A percentile compares a stretch with the other conserved stretches of the same genome.
Evolutionary conservation across 2,329 filamentous ascomycete genomes (phyloP).

Genomic region (Claviceps purpurea): DNA sequence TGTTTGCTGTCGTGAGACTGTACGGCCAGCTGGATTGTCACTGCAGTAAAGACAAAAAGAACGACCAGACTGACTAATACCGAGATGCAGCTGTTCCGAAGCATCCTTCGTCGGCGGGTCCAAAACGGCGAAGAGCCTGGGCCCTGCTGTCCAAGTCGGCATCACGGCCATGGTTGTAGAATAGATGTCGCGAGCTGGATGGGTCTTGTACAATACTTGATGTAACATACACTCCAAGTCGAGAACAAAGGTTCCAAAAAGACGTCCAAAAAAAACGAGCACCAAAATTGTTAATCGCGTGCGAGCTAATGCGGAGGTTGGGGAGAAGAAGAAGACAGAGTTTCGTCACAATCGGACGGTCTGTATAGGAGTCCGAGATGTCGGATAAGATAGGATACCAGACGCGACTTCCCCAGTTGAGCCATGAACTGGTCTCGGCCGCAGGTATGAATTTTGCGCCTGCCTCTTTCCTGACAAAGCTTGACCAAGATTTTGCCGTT

Average conservation of each 20-base stretch:
- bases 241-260: slow-evolving; percentile 12
- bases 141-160: not conserved
- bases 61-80: not conserved
- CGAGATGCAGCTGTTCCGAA: not conserved
- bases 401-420: not conserved
- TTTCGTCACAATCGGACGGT: not conserved
- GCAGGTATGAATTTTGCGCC: not conserved
- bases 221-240: slow-evolving; percentile 15
- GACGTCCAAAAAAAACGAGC: not conserved
- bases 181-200: not conserved
- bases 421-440: not conserved
- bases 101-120: not conserved
- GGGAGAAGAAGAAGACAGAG: not conserved
- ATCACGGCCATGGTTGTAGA: not conserved
- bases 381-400: not conserved
- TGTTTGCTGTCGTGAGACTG: not conserved
- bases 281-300: not conserved
- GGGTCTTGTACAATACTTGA: not conserved
- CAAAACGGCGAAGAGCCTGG: not conserved
- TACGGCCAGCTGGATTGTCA: slow-evolving; percentile 1
- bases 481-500: not conserved
- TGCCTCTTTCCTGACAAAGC: not conserved
- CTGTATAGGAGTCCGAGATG: not conserved
- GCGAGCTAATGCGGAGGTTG: slow-evolving; percentile 1
- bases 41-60: slow-evolving; percentile 4